phyloP scores from a whole-genome alignment of 148 eudicot species.

The Vaccinium corymbosum region DNA sequence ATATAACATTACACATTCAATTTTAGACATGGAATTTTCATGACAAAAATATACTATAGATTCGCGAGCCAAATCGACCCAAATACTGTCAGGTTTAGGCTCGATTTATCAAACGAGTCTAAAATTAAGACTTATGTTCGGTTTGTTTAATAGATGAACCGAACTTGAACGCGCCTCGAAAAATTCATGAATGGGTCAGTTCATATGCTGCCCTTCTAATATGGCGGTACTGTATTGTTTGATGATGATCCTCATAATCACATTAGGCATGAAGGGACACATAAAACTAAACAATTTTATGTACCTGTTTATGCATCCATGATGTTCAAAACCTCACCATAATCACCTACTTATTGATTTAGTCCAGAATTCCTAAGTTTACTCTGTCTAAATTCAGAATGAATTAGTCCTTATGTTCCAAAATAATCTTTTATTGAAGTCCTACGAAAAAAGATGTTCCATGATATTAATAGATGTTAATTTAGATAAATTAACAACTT shows the following conservation, averaged over 20 bases:
- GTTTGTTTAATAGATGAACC: too few species aligned
- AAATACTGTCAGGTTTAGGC: neutral
- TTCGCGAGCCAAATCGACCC: neutral
- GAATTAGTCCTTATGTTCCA: too few species aligned
- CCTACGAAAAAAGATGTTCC: too few species aligned
- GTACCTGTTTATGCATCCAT: neutral
- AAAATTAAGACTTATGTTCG: neutral
- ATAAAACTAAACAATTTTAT: neutral
- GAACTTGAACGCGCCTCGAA: neutral
- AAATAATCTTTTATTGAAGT: too few species aligned
- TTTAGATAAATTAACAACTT: too few species aligned
- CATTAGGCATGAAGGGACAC: neutral
- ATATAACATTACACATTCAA: neutral
- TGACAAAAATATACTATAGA: neutral
- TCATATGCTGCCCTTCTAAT: neutral
- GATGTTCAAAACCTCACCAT: neutral
- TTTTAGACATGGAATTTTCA: neutral
- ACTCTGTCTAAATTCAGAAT: too few species aligned
- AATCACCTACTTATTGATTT: neutral
- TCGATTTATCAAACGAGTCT: neutral
- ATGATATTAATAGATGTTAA: too few species aligned
- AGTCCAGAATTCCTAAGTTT: too few species aligned
- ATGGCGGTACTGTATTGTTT: neutral
- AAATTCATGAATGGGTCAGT: neutral
- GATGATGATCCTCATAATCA: neutral